Conservation (phyloP, 805 yeast species). For the Citeromyces matritensis region DNA sequence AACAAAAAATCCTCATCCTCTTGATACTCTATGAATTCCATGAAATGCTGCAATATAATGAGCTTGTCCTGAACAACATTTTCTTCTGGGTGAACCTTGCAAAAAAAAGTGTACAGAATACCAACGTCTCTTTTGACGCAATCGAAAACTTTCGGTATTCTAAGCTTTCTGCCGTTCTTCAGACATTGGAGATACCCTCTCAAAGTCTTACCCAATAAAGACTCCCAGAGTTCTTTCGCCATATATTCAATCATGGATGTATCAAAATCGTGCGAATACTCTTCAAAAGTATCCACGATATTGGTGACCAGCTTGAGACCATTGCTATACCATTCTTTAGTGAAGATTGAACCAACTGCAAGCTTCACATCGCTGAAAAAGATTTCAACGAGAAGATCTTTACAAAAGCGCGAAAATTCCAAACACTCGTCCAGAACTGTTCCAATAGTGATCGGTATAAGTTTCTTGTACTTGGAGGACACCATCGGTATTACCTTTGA, state of each 20-base stretch:
- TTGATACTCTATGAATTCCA: slow-evolving; percentile 35
- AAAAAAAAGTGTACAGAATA: slow-evolving; percentile 35
- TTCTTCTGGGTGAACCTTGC: slow-evolving; percentile 22
- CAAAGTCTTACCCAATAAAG: slow-evolving; percentile 21
- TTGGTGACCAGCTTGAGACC: slow-evolving; percentile 40
- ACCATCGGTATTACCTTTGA: slow-evolving; percentile 52
- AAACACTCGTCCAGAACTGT: slow-evolving; percentile 71
- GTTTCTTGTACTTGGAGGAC: slow-evolving; percentile 42
- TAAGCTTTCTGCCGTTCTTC: slow-evolving; percentile 16
- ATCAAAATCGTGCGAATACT: slow-evolving; percentile 54
- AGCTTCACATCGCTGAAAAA: slow-evolving; percentile 59
- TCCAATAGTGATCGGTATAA: slow-evolving; percentile 42
- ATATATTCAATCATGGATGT: slow-evolving; percentile 34
- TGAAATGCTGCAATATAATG: slow-evolving; percentile 43
- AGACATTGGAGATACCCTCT: slow-evolving; percentile 32
- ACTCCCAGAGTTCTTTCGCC: slow-evolving; percentile 37
- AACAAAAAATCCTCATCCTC: slow-evolving; percentile 29
- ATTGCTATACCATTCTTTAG: slow-evolving; percentile 55
- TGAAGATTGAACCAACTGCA: slow-evolving; percentile 46
- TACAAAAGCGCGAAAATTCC: slow-evolving; percentile 52
- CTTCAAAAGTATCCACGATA: slow-evolving; percentile 59
- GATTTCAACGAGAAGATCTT: slow-evolving; percentile 37
- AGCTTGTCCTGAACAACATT: slow-evolving; percentile 31
- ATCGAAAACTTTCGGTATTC: slow-evolving; percentile 19
- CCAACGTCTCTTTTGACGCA: slow-evolving; percentile 49